Base-by-base conservation (phyloP, 306 rosid genomes). In the Prunus fruticosa region DNA sequence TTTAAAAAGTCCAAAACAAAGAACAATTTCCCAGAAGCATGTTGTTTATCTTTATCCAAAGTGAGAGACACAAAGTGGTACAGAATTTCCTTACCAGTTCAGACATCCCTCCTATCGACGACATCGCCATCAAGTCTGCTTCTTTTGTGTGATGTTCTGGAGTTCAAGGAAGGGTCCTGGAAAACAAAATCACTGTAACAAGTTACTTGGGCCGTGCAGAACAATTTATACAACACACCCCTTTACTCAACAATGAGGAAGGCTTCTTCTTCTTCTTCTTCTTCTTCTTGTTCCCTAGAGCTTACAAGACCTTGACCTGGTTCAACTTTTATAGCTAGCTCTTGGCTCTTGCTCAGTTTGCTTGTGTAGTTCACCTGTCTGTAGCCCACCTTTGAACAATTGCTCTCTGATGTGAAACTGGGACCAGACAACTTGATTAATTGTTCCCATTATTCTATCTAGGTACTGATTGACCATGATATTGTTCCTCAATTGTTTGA, bases 121-220 rank as follows among this genome's bases (percentile, higher is more conserved):
- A 83, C 76, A 84, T 86, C 77, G 87, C 97, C 98, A 88, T 88
- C 51, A 46, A 73, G 71, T 45, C 52, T 69, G 74, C 67, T 69
- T 83, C 71, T 79, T 76, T 53, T 64, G 11, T 50, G 4, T 34
- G 50, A 51, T 65, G 72, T 28, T 79, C 75, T 72, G 67, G 60
- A 68, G 67, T 68, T 75, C 69, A 70, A 73, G 68, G 20, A 46
- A 73, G 61, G 71, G 50, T 63, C 81, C 86, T 73, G 72, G 27
- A 83, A 71, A 60, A 70, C 51, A 74, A 30, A 30, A 30, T 63
- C 45, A 30, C 5, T 30, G 79, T 71, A 77, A 28, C 34, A 64
- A 22, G 49, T 80, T 45, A 73, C 68, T 72, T 69, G 54, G 25
- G 38, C 11, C 23, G 1, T 46, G 66, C 43, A 80, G 72, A 69